phyloP scores from a whole-genome alignment of 2,329 filamentous ascomycete genomes.

The Colletotrichum incanum region DNA sequence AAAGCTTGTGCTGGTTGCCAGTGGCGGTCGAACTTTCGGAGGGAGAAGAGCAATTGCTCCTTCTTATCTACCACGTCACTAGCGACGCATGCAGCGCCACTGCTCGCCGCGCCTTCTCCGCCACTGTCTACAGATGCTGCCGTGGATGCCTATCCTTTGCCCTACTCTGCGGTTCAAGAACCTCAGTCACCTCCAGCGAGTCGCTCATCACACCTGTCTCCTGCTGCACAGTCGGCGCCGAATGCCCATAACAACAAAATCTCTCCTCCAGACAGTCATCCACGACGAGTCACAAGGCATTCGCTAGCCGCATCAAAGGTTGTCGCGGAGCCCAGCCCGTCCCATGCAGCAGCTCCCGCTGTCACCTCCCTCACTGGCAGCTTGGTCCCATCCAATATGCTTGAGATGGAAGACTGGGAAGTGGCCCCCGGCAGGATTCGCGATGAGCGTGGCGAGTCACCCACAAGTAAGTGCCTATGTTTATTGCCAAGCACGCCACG shows the following conservation, averaged over 20 bases:
- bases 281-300: conserved; percentile 26
- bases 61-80: conserved; percentile 37
- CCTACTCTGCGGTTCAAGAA: not conserved
- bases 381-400: conserved; percentile 2
- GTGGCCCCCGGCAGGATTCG: conserved; percentile 60
- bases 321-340: not conserved
- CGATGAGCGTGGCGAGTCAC: conserved; percentile 45
- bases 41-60: conserved; percentile 48
- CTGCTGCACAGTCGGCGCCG: not conserved
- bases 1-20: conserved; percentile 51
- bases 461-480: conserved; percentile 54
- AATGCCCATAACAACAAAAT: not conserved
- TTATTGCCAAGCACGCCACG: too few relatives aligned
- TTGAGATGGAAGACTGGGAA: conserved; percentile 63
- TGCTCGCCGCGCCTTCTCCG: not conserved
- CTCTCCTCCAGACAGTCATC: not conserved
- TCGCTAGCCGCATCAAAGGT: conserved; percentile 9
- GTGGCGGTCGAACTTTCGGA: conserved; percentile 49
- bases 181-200: not conserved
- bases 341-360: not conserved
- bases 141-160: not conserved
- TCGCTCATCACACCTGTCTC: not conserved
- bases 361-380: not conserved
- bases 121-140: not conserved
- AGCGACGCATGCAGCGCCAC: not conserved